A percentile compares a stretch with the other conserved stretches of the same genome.
Evolutionary conservation across 768 basidiomycete species (phyloP).

Genomic region (Boletus huronensis): DNA sequence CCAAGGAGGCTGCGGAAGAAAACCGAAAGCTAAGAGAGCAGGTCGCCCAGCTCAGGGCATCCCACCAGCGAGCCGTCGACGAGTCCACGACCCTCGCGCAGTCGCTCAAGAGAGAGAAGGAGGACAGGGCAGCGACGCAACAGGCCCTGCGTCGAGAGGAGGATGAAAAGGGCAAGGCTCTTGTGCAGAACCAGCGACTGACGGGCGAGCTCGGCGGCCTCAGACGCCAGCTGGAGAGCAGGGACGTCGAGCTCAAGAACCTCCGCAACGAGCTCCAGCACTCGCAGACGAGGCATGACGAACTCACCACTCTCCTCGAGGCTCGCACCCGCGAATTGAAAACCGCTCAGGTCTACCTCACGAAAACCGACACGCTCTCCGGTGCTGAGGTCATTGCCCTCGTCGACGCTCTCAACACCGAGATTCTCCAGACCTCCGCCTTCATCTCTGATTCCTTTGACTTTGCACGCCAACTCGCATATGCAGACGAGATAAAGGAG

Average conservation of each 20-base stretch:
- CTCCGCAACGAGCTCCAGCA: constrained; percentile 28
- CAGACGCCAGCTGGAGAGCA: constrained; percentile 23
- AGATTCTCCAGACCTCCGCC: constrained; percentile 46
- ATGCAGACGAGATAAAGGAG: constrained; percentile 27
- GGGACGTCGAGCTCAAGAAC: constrained; percentile 24
- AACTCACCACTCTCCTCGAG: constrained; percentile 31
- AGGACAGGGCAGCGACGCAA: constrained; percentile 12
- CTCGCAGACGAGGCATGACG: constrained; percentile 23
- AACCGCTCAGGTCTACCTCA: constrained; percentile 42
- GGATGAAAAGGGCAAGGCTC: constrained; percentile 16
- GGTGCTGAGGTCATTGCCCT: constrained; percentile 41
- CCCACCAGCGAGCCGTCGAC: constrained; percentile 3
- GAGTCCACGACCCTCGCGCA: constrained; percentile 13
- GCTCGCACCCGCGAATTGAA: constrained; percentile 38
- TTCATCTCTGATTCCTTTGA: constrained; percentile 41
- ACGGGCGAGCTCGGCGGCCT: constrained; percentile 11
- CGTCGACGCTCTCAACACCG: constrained; percentile 43
- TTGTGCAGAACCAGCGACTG: constrained; percentile 13
- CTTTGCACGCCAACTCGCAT: constrained; percentile 23
- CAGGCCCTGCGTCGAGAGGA: constrained; percentile 21
- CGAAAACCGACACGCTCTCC: constrained; percentile 41
- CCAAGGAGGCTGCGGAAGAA: constrained; percentile 8
- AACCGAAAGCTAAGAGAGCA: constrained; percentile 21
- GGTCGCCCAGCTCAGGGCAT: constrained; percentile 7
- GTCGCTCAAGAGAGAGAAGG: constrained; percentile 19